Base-by-base conservation (phyloP, 352 stramenopile genomes). In the Salisapilia sapeloensis region DNA sequence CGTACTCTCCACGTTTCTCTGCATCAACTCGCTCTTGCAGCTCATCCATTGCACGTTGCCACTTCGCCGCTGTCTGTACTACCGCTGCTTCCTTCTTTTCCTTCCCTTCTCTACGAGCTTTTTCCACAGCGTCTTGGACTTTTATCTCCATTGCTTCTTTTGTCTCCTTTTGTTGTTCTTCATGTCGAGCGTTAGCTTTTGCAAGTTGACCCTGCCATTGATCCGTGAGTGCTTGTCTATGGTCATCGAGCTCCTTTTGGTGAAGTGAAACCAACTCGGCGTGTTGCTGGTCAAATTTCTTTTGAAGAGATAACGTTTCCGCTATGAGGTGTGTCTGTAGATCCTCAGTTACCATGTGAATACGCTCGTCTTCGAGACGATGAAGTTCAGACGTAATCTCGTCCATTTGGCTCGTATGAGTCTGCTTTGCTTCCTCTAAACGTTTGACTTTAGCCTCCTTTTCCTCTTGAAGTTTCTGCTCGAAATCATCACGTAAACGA, bases 1-100 rank as follows among this genome's bases (percentile, higher is more conserved):
- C 57, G 35, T 86, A 86, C 16, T 51, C 42, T 4, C 56, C 40
- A 15, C 62, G 62, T 27, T 70, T 82, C 15, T 86, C 71, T 4
- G 61, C 35, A 12, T 81, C 60, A 0, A 82, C 35, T 4, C 71
- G 53, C 30, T 61, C 58, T 23, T 83, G 62, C 4, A 81, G 44
- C 14, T 83, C 71, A 24, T 79, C 51, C 29, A 80, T 56, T 3
- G 62, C 58, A 19, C 57, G 56, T 30, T 85, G 67, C 63, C 67
- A 83, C 30, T 83, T 83, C 0, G 51, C 53, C 0, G 67, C 80
- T 11, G 53, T 71, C 21, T 83, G 56, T n/a, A 83, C 42, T 0
- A 83, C 37, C 1, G 67, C 60, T 10, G 53, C 45, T 0, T 52
- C 59, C 37, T 78, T 80, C 1, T 61, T n/a, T n/a, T n/a, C n/a